Evolutionary conservation across 352 stramenopile species (phyloP), one percentile per base, ranked within the genome.

Genomic region (Globisporangium irregulare): DNA sequence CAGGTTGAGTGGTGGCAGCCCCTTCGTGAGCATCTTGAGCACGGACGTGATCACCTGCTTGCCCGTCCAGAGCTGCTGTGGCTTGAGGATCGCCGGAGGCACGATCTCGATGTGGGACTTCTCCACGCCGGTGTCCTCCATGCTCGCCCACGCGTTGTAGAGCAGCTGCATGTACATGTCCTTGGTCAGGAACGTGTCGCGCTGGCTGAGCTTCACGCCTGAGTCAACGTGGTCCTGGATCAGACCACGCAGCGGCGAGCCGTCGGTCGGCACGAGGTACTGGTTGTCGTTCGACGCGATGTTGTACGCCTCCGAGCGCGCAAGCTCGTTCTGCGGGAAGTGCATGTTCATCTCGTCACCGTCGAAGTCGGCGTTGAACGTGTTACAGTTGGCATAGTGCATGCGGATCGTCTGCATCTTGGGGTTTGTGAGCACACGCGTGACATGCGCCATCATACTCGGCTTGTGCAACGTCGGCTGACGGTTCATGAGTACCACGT

Each of bases 301-400:
- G 67, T 98, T 91, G 79, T 99, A 97, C 1, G 97, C 97, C 73
- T 99, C 98, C 0, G 97, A 94, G 22, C 96, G 86, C n/a, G 95
- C 97, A 22, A 99, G 74, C 72, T 99, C 95, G 78, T 97, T 99
- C 81, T 99, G 98, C 25, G 98, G 98, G 67, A 99, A 99, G 80
- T 99, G 98, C 82, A 99, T 98, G 85, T 99, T 99, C 89, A 99
- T 99, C 87, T 99, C 98, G 79, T 99, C 98, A 70, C 98, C 98
- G 80, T 99, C 98, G 75, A 99, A 99, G 86, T 99, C 98, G 43
- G 98, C 98, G 84, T 99, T 99, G 91, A 99, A 99, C 50, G 98
- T 99, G 84, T 99, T 99, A 86, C 98, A 99, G 86, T 99, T 99
- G 41, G 97, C 97, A 77, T 99, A 99, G 86, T 99, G 97, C 97